A percentile compares a stretch with the other conserved stretches of the same genome.
phyloP scores from a whole-genome alignment of 2,329 filamentous ascomycete species.

The Stemphylium lycopersici region DNA sequence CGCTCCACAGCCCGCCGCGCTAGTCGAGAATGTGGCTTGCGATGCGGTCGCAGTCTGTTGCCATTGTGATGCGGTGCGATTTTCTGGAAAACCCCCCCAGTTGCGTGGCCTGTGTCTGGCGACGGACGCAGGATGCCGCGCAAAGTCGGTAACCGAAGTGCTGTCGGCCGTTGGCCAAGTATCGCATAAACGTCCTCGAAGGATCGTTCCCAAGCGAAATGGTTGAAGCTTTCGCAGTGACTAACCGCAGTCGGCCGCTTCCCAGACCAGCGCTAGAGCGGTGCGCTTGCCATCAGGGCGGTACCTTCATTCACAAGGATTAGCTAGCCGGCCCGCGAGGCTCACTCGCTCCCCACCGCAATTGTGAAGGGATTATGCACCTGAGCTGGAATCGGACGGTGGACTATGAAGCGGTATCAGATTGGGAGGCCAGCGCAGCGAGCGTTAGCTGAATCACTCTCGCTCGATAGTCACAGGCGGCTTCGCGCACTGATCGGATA shows the following conservation, averaged over 20 bases:
- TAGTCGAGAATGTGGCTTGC: constrained; percentile 15
- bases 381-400: constrained; percentile 34
- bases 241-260: constrained; percentile 33
- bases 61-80: background rate
- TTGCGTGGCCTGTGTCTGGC: background rate
- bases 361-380: constrained; percentile 46
- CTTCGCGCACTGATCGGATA: constrained; percentile 25
- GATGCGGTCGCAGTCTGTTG: constrained; percentile 5
- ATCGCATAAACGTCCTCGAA: constrained; percentile 21
- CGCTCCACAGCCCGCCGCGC: constrained; percentile 29
- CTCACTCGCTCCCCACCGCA: constrained; percentile 44
- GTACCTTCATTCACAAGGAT: constrained; percentile 38
- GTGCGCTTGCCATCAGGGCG: constrained; percentile 40
- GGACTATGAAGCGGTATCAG: constrained; percentile 30
- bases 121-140: constrained; percentile 16
- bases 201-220: constrained; percentile 18
- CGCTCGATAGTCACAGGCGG: constrained; percentile 25
- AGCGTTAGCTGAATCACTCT: constrained; percentile 33
- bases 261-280: constrained; percentile 33
- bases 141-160: constrained; percentile 22
- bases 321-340: constrained; percentile 37
- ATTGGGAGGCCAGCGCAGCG: constrained; percentile 33
- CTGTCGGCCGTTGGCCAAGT: constrained; percentile 17
- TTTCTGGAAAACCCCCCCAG: background rate
- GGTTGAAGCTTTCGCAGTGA: constrained; percentile 30